These are phyloP conservation scores for Epichloe sp. DNA, from an alignment of 2,329 filamentous ascomycete species.

Conservation along the genomic window DNA sequence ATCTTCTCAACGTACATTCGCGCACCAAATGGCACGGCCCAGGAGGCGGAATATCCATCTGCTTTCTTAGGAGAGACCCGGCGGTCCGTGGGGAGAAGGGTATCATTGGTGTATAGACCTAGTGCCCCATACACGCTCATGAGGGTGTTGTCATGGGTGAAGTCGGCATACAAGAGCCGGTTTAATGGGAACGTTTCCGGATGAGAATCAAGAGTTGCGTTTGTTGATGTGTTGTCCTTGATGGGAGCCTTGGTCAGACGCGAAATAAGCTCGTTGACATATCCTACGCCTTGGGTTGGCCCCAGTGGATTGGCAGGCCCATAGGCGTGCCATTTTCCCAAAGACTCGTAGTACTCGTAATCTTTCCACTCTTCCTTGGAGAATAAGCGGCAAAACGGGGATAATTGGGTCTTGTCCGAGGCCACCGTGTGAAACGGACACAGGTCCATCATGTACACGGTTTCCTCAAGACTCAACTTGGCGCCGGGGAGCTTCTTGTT, in stretches of 20 bases:
- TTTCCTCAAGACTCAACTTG: slow-evolving; percentile 48
- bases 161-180: slow-evolving; percentile 66
- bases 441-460: slow-evolving; percentile 70
- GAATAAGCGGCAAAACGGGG: slow-evolving; percentile 68
- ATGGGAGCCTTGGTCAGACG: slow-evolving; percentile 60
- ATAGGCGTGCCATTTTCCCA: slow-evolving; percentile 79
- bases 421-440: slow-evolving; percentile 79
- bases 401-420: slow-evolving; percentile 34
- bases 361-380: slow-evolving; percentile 56
- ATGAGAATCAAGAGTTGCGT: slow-evolving; percentile 59
- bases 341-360: slow-evolving; percentile 69
- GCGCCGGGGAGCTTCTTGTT: slow-evolving; percentile 56
- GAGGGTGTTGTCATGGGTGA: slow-evolving; percentile 87
- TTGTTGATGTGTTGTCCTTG: slow-evolving; percentile 60
- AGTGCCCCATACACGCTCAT: slow-evolving; percentile 61
- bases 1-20: slow-evolving; percentile 84
- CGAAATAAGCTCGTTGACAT: slow-evolving; percentile 75
- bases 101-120: slow-evolving; percentile 60
- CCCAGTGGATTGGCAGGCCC: slow-evolving; percentile 65
- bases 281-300: slow-evolving; percentile 76
- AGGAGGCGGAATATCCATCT: slow-evolving; percentile 60
- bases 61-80: slow-evolving; percentile 37
- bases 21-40: slow-evolving; percentile 71
- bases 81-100: slow-evolving; percentile 36
- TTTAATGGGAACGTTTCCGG: slow-evolving; percentile 60